A percentile compares a stretch with the other conserved stretches of the same genome.
These are phyloP conservation scores for Xylaria palmicola DNA, from an alignment of 495 filamentous ascomycete species.

Conservation along the genomic window DNA sequence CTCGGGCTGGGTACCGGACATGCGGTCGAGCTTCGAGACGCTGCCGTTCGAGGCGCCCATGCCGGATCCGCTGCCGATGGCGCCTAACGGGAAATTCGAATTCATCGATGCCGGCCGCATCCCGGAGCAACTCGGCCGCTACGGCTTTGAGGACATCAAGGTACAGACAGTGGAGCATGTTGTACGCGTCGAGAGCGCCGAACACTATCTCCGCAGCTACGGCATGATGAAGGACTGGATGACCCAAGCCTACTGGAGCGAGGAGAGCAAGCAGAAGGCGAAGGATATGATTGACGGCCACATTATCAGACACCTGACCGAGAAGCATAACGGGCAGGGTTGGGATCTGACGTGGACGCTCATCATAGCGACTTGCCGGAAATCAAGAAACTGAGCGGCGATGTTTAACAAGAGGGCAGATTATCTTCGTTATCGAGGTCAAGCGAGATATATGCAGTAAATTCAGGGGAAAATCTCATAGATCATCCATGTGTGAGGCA, in stretches of 20 bases:
- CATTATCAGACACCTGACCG: conserved; percentile 33
- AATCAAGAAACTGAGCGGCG: conserved; percentile 14
- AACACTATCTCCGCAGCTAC: conserved; percentile 30
- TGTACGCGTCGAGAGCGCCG: conserved; percentile 28
- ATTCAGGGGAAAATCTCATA: too few relatives aligned
- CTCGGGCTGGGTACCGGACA: conserved; percentile 30
- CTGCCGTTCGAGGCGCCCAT: conserved; percentile 42
- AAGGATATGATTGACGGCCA: conserved; percentile 32
- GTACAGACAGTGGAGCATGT: conserved; percentile 30
- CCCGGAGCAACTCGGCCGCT: conserved; percentile 25
- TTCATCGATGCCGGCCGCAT: conserved; percentile 41
- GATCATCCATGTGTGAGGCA: too few relatives aligned
- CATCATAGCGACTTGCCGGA: conserved; percentile 34
- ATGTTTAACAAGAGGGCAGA: too few relatives aligned
- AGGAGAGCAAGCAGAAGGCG: conserved; percentile 36
- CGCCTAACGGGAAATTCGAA: conserved; percentile 31
- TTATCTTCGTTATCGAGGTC: too few relatives aligned
- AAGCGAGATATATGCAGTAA: too few relatives aligned
- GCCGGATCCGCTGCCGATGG: conserved; percentile 24
- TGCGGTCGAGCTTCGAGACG: conserved; percentile 32
- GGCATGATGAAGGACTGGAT: conserved; percentile 40
- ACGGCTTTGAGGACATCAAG: conserved; percentile 35
- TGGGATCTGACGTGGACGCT: conserved; percentile 39
- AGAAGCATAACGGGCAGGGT: conserved; percentile 34
- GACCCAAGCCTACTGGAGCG: conserved; percentile 36